Evolutionary conservation across 176 grass and related monocot genomes (phyloP).

Genomic region (Oryza officinalis): DNA sequence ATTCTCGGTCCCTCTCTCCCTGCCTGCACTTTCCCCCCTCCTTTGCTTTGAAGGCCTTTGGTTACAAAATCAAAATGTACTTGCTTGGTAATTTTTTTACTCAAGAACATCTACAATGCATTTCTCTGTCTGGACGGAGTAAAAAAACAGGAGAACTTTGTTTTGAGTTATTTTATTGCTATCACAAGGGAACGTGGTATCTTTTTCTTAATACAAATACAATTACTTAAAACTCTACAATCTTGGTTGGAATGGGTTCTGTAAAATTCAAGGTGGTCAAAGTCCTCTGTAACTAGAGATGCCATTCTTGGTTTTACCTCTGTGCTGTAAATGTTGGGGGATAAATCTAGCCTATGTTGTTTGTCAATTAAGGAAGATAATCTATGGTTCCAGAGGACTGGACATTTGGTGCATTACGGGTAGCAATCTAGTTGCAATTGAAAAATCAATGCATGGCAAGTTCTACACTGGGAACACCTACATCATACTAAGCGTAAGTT

Average conservation of each 20-base stretch:
- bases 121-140: not conserved
- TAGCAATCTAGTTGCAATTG: conserved; percentile 43
- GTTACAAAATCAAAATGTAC: not conserved
- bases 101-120: not conserved
- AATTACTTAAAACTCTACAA: conserved; percentile 4
- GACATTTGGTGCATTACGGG: conserved; percentile 82
- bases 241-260: not conserved
- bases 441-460: conserved; percentile 71
- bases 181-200: not conserved
- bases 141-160: not conserved
- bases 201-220: too few species aligned
- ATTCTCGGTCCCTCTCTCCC: not conserved
- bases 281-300: not conserved
- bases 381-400: conserved; percentile 49
- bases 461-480: conserved; percentile 69
- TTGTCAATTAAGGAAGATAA: not conserved
- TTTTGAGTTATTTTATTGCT: not conserved
- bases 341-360: conserved; percentile 1
- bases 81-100: not conserved
- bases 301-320: not conserved
- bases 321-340: not conserved
- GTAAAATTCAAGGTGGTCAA: not conserved
- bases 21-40: too few species aligned
- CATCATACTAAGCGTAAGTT: conserved; percentile 70
- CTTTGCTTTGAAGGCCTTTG: not conserved